Evolutionary conservation across 345 rosid species (phyloP).

Genomic region (Kernera saxatilis): DNA sequence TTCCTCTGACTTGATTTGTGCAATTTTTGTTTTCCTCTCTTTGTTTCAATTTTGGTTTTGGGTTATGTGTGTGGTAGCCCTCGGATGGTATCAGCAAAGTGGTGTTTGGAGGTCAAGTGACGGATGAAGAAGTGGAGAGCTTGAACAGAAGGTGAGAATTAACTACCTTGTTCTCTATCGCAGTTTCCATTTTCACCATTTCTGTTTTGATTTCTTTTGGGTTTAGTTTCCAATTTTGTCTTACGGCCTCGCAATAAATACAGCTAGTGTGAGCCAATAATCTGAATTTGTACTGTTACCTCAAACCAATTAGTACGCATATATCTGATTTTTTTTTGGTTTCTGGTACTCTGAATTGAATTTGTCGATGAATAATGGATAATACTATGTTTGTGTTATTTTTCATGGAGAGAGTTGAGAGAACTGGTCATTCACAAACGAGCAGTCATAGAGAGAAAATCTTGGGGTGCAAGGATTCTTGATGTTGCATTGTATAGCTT

Average conservation of each 20-base stretch:
- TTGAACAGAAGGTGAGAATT: constrained; percentile 74
- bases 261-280: background rate
- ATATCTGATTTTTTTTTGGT: background rate
- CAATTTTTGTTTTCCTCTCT: background rate
- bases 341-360: background rate
- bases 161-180: background rate
- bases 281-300: background rate
- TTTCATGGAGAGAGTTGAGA: too few species aligned
- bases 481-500: background rate
- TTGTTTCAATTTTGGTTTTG: background rate
- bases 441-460: background rate
- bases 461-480: background rate
- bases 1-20: background rate
- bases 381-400: background rate
- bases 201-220: background rate
- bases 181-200: background rate
- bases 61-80: constrained; percentile 42
- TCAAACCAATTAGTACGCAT: background rate
- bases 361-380: background rate
- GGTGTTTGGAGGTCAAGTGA: constrained; percentile 97
- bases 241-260: background rate
- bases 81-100: constrained; percentile 94
- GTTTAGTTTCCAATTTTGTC: background rate
- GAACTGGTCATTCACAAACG: background rate
- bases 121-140: constrained; percentile 86